Conservation (phyloP, 2,329 filamentous ascomycete species). For the Stemphylium lycopersici region DNA sequence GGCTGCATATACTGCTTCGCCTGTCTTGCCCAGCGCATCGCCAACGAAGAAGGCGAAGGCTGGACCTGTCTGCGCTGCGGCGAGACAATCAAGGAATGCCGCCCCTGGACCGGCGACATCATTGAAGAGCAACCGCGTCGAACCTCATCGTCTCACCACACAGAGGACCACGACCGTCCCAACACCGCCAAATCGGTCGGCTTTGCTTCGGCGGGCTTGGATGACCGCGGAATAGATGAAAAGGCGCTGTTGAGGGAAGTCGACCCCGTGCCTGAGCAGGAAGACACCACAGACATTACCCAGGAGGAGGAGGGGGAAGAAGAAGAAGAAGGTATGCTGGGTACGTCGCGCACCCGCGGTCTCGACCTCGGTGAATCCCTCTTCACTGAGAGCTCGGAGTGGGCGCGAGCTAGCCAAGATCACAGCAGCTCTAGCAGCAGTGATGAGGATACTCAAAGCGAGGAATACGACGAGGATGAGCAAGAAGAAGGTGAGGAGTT, state of each 20-base stretch:
- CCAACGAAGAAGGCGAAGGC: constrained; percentile 91
- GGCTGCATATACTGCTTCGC: constrained; percentile 96
- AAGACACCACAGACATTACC: constrained; percentile 10
- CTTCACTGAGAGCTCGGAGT: constrained; percentile 44
- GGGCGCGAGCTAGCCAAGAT: constrained; percentile 43
- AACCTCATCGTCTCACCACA: neutral
- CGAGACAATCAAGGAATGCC: constrained; percentile 80
- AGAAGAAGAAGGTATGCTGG: constrained; percentile 14
- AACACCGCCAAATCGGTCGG: constrained; percentile 23
- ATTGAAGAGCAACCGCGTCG: constrained; percentile 58
- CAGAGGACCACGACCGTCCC: constrained; percentile 6
- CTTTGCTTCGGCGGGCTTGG: constrained; percentile 20
- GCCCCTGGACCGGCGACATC: constrained; percentile 91
- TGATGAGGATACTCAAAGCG: constrained; percentile 38
- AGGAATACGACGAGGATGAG: constrained; percentile 49
- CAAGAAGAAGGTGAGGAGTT: constrained; percentile 44
- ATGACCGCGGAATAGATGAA: constrained; percentile 8
- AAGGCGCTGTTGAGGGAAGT: constrained; percentile 30
- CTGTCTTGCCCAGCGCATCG: constrained; percentile 86
- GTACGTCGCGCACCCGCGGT: constrained; percentile 27
- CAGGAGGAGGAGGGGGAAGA: too few species aligned
- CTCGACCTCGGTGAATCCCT: constrained; percentile 38
- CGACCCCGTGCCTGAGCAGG: constrained; percentile 42
- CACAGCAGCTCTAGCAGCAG: constrained; percentile 27
- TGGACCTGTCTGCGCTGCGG: constrained; percentile 92